A percentile compares a stretch with the other conserved stretches of the same genome.
Evolutionary conservation across 257 asterid genomes (phyloP).

Genomic region (Verbascum thapsus): DNA sequence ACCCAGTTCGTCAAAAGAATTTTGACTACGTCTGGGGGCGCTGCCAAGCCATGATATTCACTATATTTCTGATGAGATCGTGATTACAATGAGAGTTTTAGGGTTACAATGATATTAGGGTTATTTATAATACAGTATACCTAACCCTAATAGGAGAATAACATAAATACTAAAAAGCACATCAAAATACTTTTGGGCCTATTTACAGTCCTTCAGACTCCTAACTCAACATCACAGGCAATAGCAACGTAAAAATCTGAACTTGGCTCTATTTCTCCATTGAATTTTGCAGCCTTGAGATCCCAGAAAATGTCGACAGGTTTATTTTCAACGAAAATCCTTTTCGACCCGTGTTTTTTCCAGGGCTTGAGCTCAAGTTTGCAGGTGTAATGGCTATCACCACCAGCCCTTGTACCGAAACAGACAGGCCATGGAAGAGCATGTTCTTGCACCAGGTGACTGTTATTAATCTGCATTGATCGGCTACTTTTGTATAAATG

Average conservation of each 20-base stretch:
- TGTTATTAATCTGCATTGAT: constrained; percentile 68
- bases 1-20: no score
- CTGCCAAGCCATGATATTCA: no score
- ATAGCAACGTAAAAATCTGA: constrained; percentile 90
- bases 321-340: constrained; percentile 52
- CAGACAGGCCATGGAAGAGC: constrained; percentile 85
- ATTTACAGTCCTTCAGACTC: constrained; percentile 78
- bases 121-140: no score
- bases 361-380: constrained; percentile 94
- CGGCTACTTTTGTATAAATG: constrained; percentile 72
- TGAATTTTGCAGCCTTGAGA: constrained; percentile 71
- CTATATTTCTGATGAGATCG: no score
- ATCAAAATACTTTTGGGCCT: no score
- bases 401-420: constrained; percentile 67
- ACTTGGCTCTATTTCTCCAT: constrained; percentile 80
- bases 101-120: no score
- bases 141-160: no score
- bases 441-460: constrained; percentile 95
- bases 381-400: constrained; percentile 62
- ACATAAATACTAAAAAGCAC: no score
- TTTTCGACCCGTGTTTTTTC: constrained; percentile 87
- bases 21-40: no score
- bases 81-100: no score
- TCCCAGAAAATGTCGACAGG: constrained; percentile 80
- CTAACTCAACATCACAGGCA: constrained; percentile 72